Percentiles rank a stretch among this genome's conserved stretches.
phyloP scores from a whole-genome alignment of 1,284 basidiomycete genomes.

The Ganoderma boninense region DNA sequence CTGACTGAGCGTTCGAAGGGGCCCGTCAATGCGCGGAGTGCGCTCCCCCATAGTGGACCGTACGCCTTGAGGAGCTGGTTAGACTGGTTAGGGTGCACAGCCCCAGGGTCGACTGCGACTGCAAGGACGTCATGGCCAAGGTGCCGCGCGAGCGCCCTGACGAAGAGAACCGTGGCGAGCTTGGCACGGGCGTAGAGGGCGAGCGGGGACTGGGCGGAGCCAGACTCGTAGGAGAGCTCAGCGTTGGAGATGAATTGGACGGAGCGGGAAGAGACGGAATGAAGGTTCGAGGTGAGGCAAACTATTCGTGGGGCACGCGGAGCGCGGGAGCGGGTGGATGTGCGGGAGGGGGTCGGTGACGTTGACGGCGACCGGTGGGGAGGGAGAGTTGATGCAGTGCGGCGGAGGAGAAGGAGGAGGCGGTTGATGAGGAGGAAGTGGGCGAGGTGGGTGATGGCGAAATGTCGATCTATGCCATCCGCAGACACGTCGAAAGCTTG shows the following conservation, averaged over 20 bases:
- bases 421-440: conserved; percentile 55
- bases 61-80: conserved; percentile 51
- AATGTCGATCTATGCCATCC: conserved; percentile 52
- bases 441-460: conserved; percentile 50
- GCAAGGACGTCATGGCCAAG: conserved; percentile 44
- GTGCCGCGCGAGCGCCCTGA: conserved; percentile 48
- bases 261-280: conserved; percentile 45
- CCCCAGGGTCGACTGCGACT: conserved; percentile 50
- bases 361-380: conserved; percentile 9
- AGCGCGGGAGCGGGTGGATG: conserved; percentile 33
- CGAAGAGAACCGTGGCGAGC: conserved; percentile 53
- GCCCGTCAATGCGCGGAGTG: conserved; percentile 43
- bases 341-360: conserved; percentile 29
- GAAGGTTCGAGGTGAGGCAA: conserved; percentile 51
- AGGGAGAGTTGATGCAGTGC: conserved; percentile 41
- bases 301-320: conserved; percentile 40
- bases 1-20: conserved; percentile 48
- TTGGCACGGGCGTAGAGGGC: conserved; percentile 52
- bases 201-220: conserved; percentile 43
- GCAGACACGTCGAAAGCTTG: conserved; percentile 48
- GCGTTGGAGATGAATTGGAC: conserved; percentile 47
- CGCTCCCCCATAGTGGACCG: conserved; percentile 44
- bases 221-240: conserved; percentile 45
- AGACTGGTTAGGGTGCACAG: conserved; percentile 54
- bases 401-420: conserved; percentile 51